Evolutionary conservation across 2,329 filamentous ascomycete species (phyloP).

Genomic region (Mycosphaerella sp.): DNA sequence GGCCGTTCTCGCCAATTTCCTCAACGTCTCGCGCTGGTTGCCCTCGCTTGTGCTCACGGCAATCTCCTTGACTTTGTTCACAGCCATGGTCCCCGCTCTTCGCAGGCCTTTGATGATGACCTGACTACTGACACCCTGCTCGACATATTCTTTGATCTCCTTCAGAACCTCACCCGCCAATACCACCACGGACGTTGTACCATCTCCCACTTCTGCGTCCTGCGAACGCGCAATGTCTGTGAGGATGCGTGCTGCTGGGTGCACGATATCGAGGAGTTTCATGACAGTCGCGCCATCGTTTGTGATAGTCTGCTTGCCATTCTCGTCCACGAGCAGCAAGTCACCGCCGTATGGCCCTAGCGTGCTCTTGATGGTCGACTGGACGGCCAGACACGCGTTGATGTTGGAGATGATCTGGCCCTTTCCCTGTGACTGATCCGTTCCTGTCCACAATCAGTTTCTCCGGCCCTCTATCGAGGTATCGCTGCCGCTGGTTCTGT

Average conservation of each 20-base stretch:
- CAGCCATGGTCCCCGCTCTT: conserved; percentile 79
- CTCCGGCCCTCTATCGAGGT: not conserved
- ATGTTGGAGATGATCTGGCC: conserved; percentile 97
- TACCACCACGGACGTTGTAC: conserved; percentile 95
- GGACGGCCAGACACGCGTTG: conserved; percentile 93
- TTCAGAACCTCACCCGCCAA: conserved; percentile 96
- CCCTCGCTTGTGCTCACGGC: conserved; percentile 76
- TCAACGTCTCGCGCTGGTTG: conserved; percentile 79
- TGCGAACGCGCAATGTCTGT: conserved; percentile 98
- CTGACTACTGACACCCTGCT: conserved; percentile 95
- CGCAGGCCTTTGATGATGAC: conserved; percentile 94
- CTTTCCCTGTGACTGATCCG: conserved; percentile 94
- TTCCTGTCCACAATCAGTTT: conserved; percentile 54
- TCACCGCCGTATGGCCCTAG: conserved; percentile 96
- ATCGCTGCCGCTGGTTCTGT: not conserved
- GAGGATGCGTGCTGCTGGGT: conserved; percentile 93
- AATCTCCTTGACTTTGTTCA: conserved; percentile 99
- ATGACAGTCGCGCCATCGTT: conserved; percentile 99
- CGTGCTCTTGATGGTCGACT: conserved; percentile 91
- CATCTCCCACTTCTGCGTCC: conserved; percentile 97
- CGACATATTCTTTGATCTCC: conserved; percentile 91
- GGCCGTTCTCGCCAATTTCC: conserved; percentile 85
- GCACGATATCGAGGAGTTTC: conserved; percentile 99
- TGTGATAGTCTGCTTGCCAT: conserved; percentile 94
- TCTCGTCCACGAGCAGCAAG: conserved; percentile 88